A percentile compares a stretch with the other conserved stretches of the same genome.
Conservation (phyloP, 1,284 basidiomycete genomes). For the Ceratobasidium sp. region DNA sequence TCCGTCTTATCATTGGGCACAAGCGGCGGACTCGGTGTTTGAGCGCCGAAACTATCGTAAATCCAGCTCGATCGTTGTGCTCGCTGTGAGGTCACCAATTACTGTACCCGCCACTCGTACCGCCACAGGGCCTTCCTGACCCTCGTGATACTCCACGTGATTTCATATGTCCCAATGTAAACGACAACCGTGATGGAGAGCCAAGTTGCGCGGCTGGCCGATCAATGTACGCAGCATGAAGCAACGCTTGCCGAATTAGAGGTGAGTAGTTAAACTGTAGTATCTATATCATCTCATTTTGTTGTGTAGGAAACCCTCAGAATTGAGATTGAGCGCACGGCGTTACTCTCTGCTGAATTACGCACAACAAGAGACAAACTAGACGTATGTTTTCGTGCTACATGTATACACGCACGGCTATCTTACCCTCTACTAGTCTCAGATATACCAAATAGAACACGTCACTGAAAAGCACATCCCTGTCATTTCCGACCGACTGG, state of each 20-base stretch:
- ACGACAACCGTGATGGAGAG: slow-evolving; percentile 39
- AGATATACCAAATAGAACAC: slow-evolving; percentile 29
- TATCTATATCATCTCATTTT: neutral
- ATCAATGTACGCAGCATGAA: slow-evolving; percentile 19
- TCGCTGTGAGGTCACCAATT: too few species aligned
- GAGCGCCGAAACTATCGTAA: slow-evolving; percentile 47
- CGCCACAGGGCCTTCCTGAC: slow-evolving; percentile 4
- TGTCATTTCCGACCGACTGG: slow-evolving; percentile 24
- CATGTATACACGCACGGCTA: neutral
- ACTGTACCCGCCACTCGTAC: neutral
- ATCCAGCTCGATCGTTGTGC: slow-evolving; percentile 50
- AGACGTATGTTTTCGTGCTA: neutral
- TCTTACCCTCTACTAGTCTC: slow-evolving; percentile 27
- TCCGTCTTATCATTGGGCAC: slow-evolving; percentile 23
- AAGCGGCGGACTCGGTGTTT: neutral
- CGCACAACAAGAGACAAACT: slow-evolving; percentile 30
- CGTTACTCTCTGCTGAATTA: slow-evolving; percentile 40
- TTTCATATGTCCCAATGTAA: neutral
- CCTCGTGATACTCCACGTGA: slow-evolving; percentile 43
- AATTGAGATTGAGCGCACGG: slow-evolving; percentile 42
- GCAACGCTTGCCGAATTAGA: slow-evolving; percentile 30
- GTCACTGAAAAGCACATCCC: slow-evolving; percentile 30
- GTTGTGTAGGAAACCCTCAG: slow-evolving; percentile 27
- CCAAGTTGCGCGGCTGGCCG: slow-evolving; percentile 24
- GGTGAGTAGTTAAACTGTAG: slow-evolving; percentile 3